phyloP scores from a whole-genome alignment of 148 eudicot genomes.

The Beta vulgaris region DNA sequence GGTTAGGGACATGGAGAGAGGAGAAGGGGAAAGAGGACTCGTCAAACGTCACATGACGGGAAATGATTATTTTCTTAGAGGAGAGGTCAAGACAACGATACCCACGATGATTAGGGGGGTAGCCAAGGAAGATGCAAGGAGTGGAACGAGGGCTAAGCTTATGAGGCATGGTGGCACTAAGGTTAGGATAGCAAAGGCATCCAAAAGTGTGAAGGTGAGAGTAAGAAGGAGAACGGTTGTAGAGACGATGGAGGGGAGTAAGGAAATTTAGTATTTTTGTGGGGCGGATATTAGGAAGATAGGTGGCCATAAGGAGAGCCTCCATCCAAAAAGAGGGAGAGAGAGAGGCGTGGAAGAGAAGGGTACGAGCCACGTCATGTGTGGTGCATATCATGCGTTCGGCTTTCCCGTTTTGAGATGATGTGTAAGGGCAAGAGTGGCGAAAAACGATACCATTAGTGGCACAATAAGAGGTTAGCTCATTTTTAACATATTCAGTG shows the following conservation, averaged over 20 bases:
- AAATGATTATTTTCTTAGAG: too few relatives aligned
- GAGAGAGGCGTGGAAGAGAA: not conserved
- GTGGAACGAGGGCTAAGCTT: not conserved
- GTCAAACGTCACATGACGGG: too few relatives aligned
- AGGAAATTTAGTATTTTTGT: not conserved
- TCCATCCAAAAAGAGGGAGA: not conserved
- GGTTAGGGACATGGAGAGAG: too few relatives aligned
- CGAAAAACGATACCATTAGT: too few relatives aligned
- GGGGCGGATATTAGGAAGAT: not conserved
- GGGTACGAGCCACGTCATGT: not conserved
- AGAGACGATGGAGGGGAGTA: not conserved
- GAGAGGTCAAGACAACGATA: too few relatives aligned
- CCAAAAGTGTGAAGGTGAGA: too few relatives aligned
- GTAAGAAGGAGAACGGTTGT: not conserved
- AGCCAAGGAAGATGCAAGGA: not conserved
- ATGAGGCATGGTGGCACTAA: not conserved
- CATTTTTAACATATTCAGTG: too few relatives aligned
- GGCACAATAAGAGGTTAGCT: too few relatives aligned
- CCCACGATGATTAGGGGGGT: too few relatives aligned
- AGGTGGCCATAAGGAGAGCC: not conserved
- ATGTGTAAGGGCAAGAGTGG: too few relatives aligned
- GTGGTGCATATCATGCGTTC: not conserved
- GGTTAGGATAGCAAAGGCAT: constrained; percentile 1
- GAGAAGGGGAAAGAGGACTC: too few relatives aligned
- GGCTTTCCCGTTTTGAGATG: too few relatives aligned